Percentiles rank a stretch among this genome's conserved stretches.
Conservation (phyloP, 305 asterid species). For the Withania somnifera region DNA sequence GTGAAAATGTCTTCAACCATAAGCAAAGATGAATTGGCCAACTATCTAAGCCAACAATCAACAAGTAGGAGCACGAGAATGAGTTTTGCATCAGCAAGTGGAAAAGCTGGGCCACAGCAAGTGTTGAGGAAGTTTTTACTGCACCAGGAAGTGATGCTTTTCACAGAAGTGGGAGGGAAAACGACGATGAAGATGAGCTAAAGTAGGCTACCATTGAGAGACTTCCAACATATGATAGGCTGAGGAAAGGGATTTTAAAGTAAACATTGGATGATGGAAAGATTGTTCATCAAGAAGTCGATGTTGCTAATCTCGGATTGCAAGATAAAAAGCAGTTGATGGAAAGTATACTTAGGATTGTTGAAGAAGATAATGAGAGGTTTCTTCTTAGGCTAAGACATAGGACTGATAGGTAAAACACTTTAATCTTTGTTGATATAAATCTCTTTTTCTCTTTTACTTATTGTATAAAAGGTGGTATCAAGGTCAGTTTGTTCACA, state of each 20-base stretch:
- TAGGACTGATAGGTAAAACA: constrained; percentile 60
- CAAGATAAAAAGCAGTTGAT: constrained; percentile 50
- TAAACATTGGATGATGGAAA: constrained; percentile 62
- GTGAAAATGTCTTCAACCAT: constrained; percentile 25
- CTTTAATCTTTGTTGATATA: neutral
- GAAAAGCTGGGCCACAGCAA: constrained; percentile 66
- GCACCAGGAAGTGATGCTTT: constrained; percentile 63
- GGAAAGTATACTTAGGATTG: constrained; percentile 53
- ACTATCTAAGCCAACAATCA: constrained; percentile 48
- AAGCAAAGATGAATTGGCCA: constrained; percentile 15
- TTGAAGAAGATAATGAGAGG: constrained; percentile 86
- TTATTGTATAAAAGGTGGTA: neutral
- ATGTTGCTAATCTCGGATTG: constrained; percentile 52
- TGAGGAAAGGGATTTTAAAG: constrained; percentile 61
- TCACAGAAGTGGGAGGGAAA: constrained; percentile 50
- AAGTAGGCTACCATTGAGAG: constrained; percentile 91
- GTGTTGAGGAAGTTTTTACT: constrained; percentile 37
- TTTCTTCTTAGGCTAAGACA: constrained; percentile 64
- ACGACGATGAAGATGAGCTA: constrained; percentile 80
- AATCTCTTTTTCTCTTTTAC: neutral
- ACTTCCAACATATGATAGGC: constrained; percentile 82
- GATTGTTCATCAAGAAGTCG: constrained; percentile 48
- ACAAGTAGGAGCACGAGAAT: constrained; percentile 31
- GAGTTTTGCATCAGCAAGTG: constrained; percentile 43
- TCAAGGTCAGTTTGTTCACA: neutral